Percentiles rank a stretch among this genome's conserved stretches.
Evolutionary conservation across 2,329 filamentous ascomycete genomes (phyloP).

Genomic region (Ophiocordyceps camponoti-floridani): DNA sequence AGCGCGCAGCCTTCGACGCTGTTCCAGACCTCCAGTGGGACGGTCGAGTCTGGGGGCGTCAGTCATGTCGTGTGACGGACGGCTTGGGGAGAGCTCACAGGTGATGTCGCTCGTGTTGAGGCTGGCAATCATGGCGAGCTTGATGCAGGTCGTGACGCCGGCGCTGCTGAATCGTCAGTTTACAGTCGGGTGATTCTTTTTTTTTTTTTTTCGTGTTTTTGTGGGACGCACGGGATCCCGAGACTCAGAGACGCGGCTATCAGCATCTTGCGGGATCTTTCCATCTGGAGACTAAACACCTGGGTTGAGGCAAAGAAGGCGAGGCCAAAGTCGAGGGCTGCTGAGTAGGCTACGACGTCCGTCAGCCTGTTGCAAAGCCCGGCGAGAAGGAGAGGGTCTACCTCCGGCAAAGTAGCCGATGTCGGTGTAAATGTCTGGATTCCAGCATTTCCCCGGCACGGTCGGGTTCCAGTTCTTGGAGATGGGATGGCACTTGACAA

Average conservation of each 20-base stretch:
- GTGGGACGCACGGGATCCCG: neutral
- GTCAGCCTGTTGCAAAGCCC: neutral
- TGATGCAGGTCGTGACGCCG: neutral
- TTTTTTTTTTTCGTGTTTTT: no score
- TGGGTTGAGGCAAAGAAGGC: neutral
- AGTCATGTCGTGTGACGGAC: neutral
- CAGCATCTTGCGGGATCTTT: neutral
- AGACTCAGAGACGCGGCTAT: neutral
- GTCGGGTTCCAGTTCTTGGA: neutral
- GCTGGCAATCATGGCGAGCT: neutral
- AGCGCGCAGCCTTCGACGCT: neutral
- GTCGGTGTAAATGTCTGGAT: neutral
- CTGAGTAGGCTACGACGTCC: neutral
- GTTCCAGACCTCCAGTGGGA: neutral
- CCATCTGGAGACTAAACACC: neutral
- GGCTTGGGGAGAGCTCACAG: neutral
- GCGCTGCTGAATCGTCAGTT: neutral
- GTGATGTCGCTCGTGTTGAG: neutral
- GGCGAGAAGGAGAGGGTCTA: neutral
- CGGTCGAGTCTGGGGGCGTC: neutral
- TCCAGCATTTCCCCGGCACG: neutral
- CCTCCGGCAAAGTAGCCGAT: neutral
- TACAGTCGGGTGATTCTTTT: neutral
- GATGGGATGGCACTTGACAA: neutral
- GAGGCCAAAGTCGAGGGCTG: neutral